Evolutionary conservation across 2,329 filamentous ascomycete genomes (phyloP).

Genomic region (Gnomoniopsis sp.): DNA sequence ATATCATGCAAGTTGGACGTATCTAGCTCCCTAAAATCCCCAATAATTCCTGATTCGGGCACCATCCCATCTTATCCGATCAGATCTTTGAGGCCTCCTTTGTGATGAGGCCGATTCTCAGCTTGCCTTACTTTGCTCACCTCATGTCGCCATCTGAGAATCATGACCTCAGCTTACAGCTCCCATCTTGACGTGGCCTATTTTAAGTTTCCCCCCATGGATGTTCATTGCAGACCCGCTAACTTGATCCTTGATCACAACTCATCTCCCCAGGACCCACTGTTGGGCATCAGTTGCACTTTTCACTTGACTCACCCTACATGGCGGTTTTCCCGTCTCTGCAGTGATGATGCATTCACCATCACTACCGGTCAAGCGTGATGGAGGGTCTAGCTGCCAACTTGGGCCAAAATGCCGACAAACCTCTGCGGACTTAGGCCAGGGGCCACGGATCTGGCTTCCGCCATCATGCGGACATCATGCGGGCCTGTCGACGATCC

Average conservation of each 20-base stretch:
- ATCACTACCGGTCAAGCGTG: not conserved
- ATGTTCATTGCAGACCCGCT: not conserved
- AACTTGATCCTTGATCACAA: not conserved
- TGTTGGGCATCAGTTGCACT: not conserved
- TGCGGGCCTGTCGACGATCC: too few relatives aligned
- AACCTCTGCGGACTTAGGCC: too few relatives aligned
- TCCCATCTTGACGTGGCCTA: not conserved
- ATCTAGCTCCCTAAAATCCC: too few relatives aligned
- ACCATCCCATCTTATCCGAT: too few relatives aligned
- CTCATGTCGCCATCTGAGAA: not conserved
- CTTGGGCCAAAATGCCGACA: not conserved
- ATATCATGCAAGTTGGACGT: too few relatives aligned
- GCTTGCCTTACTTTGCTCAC: not conserved
- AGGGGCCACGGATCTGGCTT: too few relatives aligned
- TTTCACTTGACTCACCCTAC: not conserved
- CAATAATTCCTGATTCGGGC: too few relatives aligned
- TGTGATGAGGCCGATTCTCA: too few relatives aligned
- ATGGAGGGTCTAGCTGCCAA: constrained; percentile 1
- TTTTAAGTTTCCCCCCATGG: not conserved
- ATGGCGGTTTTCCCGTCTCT: not conserved
- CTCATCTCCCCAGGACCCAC: not conserved
- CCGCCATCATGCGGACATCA: too few relatives aligned
- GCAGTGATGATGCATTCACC: not conserved
- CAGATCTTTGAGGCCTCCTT: too few relatives aligned
- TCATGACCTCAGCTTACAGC: not conserved